A percentile compares a stretch with the other conserved stretches of the same genome.
Conservation (phyloP, 2,329 filamentous ascomycete species). For the Penicillium janthinellum region DNA sequence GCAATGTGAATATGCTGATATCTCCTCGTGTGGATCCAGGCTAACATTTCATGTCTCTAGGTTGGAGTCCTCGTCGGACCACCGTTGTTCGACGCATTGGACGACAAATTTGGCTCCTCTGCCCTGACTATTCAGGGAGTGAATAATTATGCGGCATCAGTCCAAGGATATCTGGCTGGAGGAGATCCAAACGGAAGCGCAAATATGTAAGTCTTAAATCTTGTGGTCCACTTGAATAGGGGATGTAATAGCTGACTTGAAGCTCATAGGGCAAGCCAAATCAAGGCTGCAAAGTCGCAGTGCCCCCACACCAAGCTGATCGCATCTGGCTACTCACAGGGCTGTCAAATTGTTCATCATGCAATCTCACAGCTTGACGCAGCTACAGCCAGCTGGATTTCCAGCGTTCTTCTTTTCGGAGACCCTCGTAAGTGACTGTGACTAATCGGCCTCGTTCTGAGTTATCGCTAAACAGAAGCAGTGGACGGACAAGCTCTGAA, state of each 20-base stretch:
- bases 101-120: constrained; percentile 10
- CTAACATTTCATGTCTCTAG: background rate
- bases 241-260: background rate
- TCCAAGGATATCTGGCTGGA: constrained; percentile 22
- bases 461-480: background rate
- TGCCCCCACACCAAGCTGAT: constrained; percentile 25
- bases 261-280: constrained; percentile 18
- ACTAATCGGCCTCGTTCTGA: background rate
- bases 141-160: constrained; percentile 22
- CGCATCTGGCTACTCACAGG: constrained; percentile 23
- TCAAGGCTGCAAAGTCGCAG: constrained; percentile 13
- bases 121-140: constrained; percentile 22
- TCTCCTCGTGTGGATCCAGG: background rate
- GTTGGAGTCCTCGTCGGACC: constrained; percentile 12
- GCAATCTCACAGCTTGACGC: constrained; percentile 16
- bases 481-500: constrained; percentile 5
- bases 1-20: constrained; percentile 9
- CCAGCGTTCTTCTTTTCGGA: constrained; percentile 23
- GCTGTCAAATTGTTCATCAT: constrained; percentile 22
- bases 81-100: constrained; percentile 22
- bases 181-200: constrained; percentile 18
- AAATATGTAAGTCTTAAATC: constrained; percentile 11
- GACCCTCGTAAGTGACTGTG: constrained; percentile 15
- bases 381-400: constrained; percentile 18
- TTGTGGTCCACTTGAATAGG: background rate